Percentiles rank a stretch among this genome's conserved stretches.
Conservation (phyloP, 768 basidiomycete species). For the Trametes coccinea region DNA sequence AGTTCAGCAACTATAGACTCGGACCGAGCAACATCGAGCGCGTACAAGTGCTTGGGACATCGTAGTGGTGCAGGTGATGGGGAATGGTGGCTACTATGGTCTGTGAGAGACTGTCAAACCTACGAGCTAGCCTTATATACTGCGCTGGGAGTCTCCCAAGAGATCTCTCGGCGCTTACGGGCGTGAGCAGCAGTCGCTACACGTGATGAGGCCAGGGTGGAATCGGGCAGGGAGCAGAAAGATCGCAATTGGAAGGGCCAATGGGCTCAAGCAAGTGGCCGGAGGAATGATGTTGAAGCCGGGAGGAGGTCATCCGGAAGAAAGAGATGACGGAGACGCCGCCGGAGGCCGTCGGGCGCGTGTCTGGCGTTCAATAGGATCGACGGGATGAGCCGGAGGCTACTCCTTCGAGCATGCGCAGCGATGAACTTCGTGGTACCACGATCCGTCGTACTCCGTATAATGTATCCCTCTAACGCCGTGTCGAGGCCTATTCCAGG, state of each 20-base stretch:
- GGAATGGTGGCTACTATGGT: background rate
- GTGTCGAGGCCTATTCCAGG: background rate
- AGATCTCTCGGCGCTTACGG: background rate
- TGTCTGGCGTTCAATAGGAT: background rate
- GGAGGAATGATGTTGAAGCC: background rate
- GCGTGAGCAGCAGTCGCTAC: conserved; percentile 1
- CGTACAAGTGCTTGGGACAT: conserved; percentile 17
- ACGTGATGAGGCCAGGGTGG: conserved; percentile 9
- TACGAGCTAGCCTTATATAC: conserved; percentile 17
- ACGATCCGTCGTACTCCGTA: background rate
- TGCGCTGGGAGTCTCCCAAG: background rate
- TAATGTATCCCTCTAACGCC: background rate
- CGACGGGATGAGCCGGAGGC: background rate
- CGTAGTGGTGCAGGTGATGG: background rate
- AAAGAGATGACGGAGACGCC: background rate
- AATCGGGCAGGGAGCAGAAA: conserved; percentile 5
- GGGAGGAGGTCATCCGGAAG: background rate
- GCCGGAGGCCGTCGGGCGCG: background rate
- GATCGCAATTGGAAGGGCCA: background rate
- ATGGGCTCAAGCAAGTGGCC: background rate
- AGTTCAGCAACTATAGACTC: background rate
- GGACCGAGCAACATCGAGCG: background rate
- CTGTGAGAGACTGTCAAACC: conserved; percentile 14
- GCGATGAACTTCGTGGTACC: background rate
- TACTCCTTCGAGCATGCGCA: background rate